These are phyloP conservation scores for Azolla pinnata DNA, from an alignment of 75 land plant species.

Conservation along the genomic window DNA sequence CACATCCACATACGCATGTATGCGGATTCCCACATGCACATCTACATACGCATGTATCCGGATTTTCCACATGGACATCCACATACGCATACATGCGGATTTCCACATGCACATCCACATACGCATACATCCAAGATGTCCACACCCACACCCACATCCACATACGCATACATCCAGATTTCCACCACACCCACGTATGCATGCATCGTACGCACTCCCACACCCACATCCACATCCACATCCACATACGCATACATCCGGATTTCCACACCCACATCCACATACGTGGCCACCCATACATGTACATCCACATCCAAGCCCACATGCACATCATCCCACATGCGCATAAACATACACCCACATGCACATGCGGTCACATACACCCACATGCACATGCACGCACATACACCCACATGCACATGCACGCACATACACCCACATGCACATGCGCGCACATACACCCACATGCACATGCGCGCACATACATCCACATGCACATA, in stretches of 20 bases:
- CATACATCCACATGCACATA: background rate
- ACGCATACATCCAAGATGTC: background rate
- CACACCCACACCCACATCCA: background rate
- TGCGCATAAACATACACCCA: background rate
- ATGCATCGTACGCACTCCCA: background rate
- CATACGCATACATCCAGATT: background rate
- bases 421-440: background rate
- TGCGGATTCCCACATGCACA: background rate
- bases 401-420: background rate
- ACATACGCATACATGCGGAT: background rate
- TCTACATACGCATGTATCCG: background rate
- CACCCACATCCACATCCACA: background rate
- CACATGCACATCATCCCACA: background rate
- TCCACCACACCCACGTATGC: too few species aligned
- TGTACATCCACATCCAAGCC: background rate
- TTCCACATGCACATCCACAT: background rate
- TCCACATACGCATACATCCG: background rate
- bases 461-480: background rate
- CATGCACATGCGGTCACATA: background rate
- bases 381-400: background rate
- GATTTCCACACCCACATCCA: background rate
- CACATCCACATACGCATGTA: background rate
- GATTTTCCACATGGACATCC: background rate
- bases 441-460: background rate
- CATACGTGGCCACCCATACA: background rate